These are phyloP conservation scores for Stachybotrys echinatus DNA, from an alignment of 2,329 filamentous ascomycete species.

Conservation along the genomic window DNA sequence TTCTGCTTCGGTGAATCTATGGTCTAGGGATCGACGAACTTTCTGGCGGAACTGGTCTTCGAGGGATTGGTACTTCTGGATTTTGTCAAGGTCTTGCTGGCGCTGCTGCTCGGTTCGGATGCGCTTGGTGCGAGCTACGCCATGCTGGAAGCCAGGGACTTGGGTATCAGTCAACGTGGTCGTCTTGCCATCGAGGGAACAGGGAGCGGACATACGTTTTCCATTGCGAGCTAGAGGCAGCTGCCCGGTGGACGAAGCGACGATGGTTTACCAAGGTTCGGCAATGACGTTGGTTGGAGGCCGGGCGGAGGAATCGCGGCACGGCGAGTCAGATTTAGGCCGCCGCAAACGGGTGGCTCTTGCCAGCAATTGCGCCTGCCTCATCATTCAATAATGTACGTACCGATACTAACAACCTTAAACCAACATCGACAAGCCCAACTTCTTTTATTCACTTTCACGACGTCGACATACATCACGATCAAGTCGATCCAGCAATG, in stretches of 20 bases:
- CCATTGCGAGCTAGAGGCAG: background rate
- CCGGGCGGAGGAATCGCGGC: background rate
- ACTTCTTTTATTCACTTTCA: too few species aligned
- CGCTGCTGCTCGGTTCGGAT: conserved; percentile 63
- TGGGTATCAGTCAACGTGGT: too few species aligned
- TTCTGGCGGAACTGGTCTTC: conserved; percentile 63
- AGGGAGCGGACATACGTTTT: background rate
- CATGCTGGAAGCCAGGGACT: conserved; percentile 56
- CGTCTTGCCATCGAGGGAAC: background rate
- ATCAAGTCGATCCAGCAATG: too few species aligned
- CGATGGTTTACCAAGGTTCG: background rate
- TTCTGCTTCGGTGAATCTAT: too few species aligned
- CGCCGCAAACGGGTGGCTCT: background rate
- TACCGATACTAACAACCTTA: too few species aligned
- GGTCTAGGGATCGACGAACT: conserved; percentile 32
- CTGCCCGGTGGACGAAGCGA: too few species aligned
- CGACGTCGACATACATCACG: too few species aligned
- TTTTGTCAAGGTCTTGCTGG: conserved; percentile 68
- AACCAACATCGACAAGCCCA: too few species aligned
- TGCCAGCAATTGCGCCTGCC: background rate
- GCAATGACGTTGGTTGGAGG: background rate
- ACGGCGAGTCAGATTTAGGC: background rate
- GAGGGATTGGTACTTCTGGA: conserved; percentile 67
- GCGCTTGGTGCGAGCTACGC: conserved; percentile 65
- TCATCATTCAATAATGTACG: background rate